A percentile compares a stretch with the other conserved stretches of the same genome.
phyloP scores from a whole-genome alignment of 176 grass and related monocot species.

The Lolium perenne region DNA sequence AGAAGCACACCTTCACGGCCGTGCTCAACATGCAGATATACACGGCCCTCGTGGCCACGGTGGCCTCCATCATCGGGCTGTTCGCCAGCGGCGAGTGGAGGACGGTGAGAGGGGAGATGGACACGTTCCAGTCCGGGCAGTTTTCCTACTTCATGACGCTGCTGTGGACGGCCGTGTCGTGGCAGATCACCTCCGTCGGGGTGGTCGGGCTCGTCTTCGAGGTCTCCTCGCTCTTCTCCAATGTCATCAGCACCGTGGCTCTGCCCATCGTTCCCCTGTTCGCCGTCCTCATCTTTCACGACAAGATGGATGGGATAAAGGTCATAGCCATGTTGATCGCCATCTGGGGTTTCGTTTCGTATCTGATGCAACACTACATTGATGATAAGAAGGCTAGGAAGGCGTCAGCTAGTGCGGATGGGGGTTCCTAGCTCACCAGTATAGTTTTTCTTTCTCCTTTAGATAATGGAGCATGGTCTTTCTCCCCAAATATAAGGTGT shows the following conservation, averaged over 20 bases:
- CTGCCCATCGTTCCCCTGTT: constrained; percentile 72
- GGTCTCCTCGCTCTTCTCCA: constrained; percentile 79
- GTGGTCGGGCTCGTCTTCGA: constrained; percentile 75
- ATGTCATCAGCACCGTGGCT: constrained; percentile 69
- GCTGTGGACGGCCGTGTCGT: constrained; percentile 64
- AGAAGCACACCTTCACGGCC: constrained; percentile 55
- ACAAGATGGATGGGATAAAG: constrained; percentile 75
- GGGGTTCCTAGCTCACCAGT: constrained; percentile 17
- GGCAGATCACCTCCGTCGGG: constrained; percentile 75
- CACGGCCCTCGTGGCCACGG: constrained; percentile 54
- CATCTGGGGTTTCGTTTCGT: constrained; percentile 79
- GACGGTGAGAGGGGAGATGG: constrained; percentile 66
- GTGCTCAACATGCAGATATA: constrained; percentile 79
- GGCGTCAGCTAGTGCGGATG: constrained; percentile 7
- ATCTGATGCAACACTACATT: constrained; percentile 77
- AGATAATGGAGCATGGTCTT: neutral
- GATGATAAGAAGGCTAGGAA: constrained; percentile 62
- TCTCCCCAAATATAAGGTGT: constrained; percentile 11
- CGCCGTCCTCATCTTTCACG: constrained; percentile 68
- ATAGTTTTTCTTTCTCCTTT: neutral
- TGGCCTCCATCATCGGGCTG: constrained; percentile 51
- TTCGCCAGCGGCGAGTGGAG: constrained; percentile 81
- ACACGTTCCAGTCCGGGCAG: constrained; percentile 58
- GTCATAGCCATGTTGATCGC: constrained; percentile 76
- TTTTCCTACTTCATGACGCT: constrained; percentile 86